Percentiles rank a stretch among this genome's conserved stretches.
phyloP scores from a whole-genome alignment of 495 filamentous ascomycete species.

The Penicillium daleae region DNA sequence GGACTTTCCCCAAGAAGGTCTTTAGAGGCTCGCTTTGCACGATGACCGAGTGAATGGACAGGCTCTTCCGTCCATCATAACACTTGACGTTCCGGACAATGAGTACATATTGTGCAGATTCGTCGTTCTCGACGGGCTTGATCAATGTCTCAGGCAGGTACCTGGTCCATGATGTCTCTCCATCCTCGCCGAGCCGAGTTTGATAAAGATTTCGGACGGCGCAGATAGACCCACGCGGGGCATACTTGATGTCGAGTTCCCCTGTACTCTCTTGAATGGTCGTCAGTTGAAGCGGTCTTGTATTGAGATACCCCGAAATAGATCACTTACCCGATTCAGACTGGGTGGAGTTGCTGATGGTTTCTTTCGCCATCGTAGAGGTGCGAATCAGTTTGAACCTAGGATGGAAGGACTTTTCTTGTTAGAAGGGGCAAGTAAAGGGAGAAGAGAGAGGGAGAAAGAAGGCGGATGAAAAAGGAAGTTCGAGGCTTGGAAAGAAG shows the following conservation, averaged over 20 bases:
- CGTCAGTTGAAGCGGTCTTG: not conserved
- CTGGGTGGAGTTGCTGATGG: not conserved
- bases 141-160: slow-evolving; percentile 48
- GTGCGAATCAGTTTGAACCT: not conserved
- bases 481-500: too few relatives aligned
- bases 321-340: not conserved
- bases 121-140: slow-evolving; percentile 53
- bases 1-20: slow-evolving; percentile 55
- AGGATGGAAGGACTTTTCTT: too few relatives aligned
- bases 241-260: slow-evolving; percentile 16
- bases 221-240: slow-evolving; percentile 30
- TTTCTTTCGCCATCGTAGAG: not conserved
- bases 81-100: slow-evolving; percentile 58
- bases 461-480: too few relatives aligned
- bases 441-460: not conserved
- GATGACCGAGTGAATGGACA: slow-evolving; percentile 64
- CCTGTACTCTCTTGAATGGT: not conserved
- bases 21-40: slow-evolving; percentile 68
- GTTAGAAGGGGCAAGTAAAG: not conserved
- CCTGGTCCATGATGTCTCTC: slow-evolving; percentile 37
- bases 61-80: slow-evolving; percentile 62
- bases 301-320: not conserved
- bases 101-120: slow-evolving; percentile 56
- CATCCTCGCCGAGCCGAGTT: slow-evolving; percentile 30
- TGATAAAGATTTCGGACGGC: slow-evolving; percentile 39